Percentiles rank a stretch among this genome's conserved stretches.
Evolutionary conservation across 1,284 basidiomycete genomes (phyloP).

Genomic region (Pseudozyma thailandica): DNA sequence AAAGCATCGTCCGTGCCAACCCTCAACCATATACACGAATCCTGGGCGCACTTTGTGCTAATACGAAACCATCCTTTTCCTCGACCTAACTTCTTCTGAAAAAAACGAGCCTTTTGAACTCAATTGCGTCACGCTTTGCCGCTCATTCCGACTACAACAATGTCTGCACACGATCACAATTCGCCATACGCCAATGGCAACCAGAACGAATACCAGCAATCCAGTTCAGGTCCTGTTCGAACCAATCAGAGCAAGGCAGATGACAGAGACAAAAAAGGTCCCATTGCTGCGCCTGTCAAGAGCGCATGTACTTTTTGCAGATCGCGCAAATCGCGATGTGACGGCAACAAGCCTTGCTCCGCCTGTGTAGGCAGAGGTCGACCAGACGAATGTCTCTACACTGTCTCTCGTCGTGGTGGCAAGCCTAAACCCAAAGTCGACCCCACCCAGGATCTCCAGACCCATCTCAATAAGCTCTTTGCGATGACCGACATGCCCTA

Average conservation of each 20-base stretch:
- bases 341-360: slow-evolving; percentile 61
- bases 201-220: slow-evolving; percentile 11
- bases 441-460: slow-evolving; percentile 46
- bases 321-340: slow-evolving; percentile 61
- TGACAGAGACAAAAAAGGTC: slow-evolving; percentile 41
- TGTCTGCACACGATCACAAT: slow-evolving; percentile 23
- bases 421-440: slow-evolving; percentile 61
- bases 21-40: too few relatives aligned
- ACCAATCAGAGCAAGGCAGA: slow-evolving; percentile 32
- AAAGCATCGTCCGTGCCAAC: too few relatives aligned
- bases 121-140: too few relatives aligned
- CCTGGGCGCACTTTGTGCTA: too few relatives aligned
- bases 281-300: slow-evolving; percentile 58
- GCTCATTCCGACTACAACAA: neutral
- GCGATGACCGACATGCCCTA: slow-evolving; percentile 56
- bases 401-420: slow-evolving; percentile 59
- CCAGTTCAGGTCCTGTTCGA: slow-evolving; percentile 33
- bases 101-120: too few relatives aligned
- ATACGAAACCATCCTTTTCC: too few relatives aligned
- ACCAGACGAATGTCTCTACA: slow-evolving; percentile 60
- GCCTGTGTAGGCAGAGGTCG: slow-evolving; percentile 54
- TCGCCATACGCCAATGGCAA: slow-evolving; percentile 20
- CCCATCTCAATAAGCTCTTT: slow-evolving; percentile 57
- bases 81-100: too few relatives aligned
- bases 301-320: slow-evolving; percentile 57